A percentile compares a stretch with the other conserved stretches of the same genome.
Evolutionary conservation across 2,329 filamentous ascomycete genomes (phyloP).

Genomic region (Diaporthe sp.): DNA sequence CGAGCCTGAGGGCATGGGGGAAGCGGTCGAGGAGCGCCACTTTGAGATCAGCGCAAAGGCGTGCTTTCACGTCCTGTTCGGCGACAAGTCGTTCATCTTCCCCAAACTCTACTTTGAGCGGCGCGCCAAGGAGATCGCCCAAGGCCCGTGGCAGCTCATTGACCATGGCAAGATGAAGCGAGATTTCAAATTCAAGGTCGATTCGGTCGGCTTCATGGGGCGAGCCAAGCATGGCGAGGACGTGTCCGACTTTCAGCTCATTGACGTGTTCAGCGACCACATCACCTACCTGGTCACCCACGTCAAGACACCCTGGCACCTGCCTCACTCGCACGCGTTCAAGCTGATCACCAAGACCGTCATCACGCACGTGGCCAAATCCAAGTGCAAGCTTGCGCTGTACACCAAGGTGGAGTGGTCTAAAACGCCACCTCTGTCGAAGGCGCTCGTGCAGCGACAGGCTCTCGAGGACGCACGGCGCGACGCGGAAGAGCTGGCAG

Average conservation of each 20-base stretch:
- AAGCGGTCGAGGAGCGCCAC: slow-evolving; percentile 79
- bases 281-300: slow-evolving; percentile 74
- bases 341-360: slow-evolving; percentile 89
- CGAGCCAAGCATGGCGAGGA: slow-evolving; percentile 62
- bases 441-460: slow-evolving; percentile 72
- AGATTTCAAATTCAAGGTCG: slow-evolving; percentile 83
- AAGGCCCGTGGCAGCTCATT: slow-evolving; percentile 83
- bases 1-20: slow-evolving; percentile 83
- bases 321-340: slow-evolving; percentile 84
- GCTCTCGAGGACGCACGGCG: slow-evolving; percentile 80
- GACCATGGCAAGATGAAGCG: slow-evolving; percentile 79
- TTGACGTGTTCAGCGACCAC: slow-evolving; percentile 85
- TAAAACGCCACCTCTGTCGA: slow-evolving; percentile 70
- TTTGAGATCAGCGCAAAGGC: slow-evolving; percentile 95
- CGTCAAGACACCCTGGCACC: slow-evolving; percentile 78
- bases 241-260: slow-evolving; percentile 85
- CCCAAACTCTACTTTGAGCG: slow-evolving; percentile 89
- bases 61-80: slow-evolving; percentile 95
- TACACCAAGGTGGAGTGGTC: slow-evolving; percentile 92
- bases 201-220: slow-evolving; percentile 73
- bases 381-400: slow-evolving; percentile 89
- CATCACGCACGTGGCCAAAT: slow-evolving; percentile 92
- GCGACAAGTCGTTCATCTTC: slow-evolving; percentile 95
- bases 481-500: slow-evolving; percentile 79
- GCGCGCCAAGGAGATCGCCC: slow-evolving; percentile 80